Base-by-base conservation (phyloP, 768 basidiomycete species). In the Phaeotremella fagi region DNA sequence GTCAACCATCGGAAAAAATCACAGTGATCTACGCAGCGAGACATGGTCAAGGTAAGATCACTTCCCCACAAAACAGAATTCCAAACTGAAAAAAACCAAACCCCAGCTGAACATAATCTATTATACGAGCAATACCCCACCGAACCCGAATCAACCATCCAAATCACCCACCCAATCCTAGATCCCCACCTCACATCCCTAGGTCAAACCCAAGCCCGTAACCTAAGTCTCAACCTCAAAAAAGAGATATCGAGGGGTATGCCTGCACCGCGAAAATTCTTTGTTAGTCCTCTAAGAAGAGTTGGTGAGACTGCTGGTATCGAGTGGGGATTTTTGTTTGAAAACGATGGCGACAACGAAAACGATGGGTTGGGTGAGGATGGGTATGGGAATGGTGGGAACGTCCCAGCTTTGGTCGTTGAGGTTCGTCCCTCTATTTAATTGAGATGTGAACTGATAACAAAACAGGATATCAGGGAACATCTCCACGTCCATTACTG, bases 1-100 rank as follows among this genome's bases (percentile, higher is more conserved):
- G 61, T 49, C 37, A 38, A 16, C 35, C 52, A 7, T 59, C 54
- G 22, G 54, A 59, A 36, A 55, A 50, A 22, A 48, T 64, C 33
- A 59, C 54, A 27, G 63, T 64, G 14, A 55, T 64, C 27, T 64
- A 50, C 25, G 55, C 57, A 7, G 60, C 63, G n/a, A 24, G 63
- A 27, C 63, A 64, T 49, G 63, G 63, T 4, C 56, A 64, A 51
- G 59, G 63, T 61, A 37, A 54, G 54, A 48, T n/a, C 3, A 26
- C 16, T 22, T 36, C 16, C 22, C 33, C 33, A 35, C 33, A 35
- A 35, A n/a, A n/a, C n/a, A n/a, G n/a, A n/a, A n/a, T n/a, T n/a
- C n/a, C n/a, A n/a, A n/a, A n/a, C n/a, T n/a, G n/a, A n/a, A n/a
- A n/a, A n/a, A 9, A 6, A 7, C 24, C 33, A n/a, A n/a, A 22